phyloP scores from a whole-genome alignment of 805 yeast species.

The Monosporozyma unispora region DNA sequence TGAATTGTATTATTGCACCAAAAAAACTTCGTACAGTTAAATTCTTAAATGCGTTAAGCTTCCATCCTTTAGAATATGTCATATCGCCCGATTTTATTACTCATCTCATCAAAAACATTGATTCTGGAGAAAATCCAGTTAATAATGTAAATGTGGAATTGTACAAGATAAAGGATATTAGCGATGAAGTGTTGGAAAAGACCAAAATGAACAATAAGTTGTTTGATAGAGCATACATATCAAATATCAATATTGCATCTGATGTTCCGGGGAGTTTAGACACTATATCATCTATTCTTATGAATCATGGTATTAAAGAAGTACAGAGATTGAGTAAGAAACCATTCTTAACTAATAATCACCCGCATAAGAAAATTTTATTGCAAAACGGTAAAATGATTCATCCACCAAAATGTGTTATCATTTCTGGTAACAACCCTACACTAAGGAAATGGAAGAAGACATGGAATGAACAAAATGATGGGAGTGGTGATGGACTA shows the following conservation, averaged over 20 bases:
- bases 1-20: conserved; percentile 64
- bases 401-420: conserved; percentile 37
- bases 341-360: conserved; percentile 32
- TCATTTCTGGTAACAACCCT: conserved; percentile 30
- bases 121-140: conserved; percentile 5
- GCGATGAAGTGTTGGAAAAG: conserved; percentile 15
- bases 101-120: conserved; percentile 34
- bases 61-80: conserved; percentile 39
- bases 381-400: background rate
- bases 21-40: conserved; percentile 79
- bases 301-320: conserved; percentile 21
- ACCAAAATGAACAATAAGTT: conserved; percentile 16
- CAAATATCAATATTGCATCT: conserved; percentile 17
- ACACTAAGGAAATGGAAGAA: conserved; percentile 22
- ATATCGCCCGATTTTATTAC: conserved; percentile 47
- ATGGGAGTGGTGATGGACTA: conserved; percentile 5
- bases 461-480: background rate
- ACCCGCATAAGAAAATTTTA: background rate
- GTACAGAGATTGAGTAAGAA: conserved; percentile 18
- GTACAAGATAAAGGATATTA: conserved; percentile 30
- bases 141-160: conserved; percentile 13
- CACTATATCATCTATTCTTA: conserved; percentile 20
- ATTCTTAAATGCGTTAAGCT: conserved; percentile 62
- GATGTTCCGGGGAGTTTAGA: conserved; percentile 26
- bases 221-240: conserved; percentile 22